Percentiles rank a stretch among this genome's conserved stretches.
Evolutionary conservation across 108 stramenopile genomes (phyloP).

Genomic region (Discostella stelligeroides): DNA sequence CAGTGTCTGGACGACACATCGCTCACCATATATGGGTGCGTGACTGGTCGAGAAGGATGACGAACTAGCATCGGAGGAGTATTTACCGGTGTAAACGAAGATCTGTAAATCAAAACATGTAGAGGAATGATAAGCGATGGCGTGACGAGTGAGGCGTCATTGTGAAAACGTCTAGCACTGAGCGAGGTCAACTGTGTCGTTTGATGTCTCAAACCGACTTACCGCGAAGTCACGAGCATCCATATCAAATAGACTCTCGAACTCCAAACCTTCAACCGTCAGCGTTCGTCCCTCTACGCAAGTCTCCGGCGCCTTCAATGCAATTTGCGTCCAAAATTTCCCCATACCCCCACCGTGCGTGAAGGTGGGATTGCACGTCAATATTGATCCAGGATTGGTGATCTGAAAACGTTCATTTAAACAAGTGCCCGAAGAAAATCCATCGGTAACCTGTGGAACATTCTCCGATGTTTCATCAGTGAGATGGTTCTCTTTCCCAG

Average conservation of each 20-base stretch:
- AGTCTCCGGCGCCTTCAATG: neutral
- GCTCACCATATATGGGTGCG: slow-evolving; percentile 1
- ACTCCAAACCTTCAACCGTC: slow-evolving; percentile 3
- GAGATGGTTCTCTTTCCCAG: too few species aligned
- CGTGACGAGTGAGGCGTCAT: neutral
- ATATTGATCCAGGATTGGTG: neutral
- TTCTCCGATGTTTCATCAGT: too few species aligned
- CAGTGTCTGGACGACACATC: neutral
- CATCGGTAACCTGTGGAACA: neutral
- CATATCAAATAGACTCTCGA: neutral
- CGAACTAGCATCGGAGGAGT: neutral
- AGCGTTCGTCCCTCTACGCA: neutral
- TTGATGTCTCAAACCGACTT: too few species aligned
- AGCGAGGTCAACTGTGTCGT: neutral
- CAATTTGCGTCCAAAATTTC: slow-evolving; percentile 1
- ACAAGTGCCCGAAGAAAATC: neutral
- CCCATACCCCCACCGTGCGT: neutral
- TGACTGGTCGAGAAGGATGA: neutral
- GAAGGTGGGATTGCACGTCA: neutral
- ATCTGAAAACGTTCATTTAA: neutral
- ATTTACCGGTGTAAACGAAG: slow-evolving; percentile 2
- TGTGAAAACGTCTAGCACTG: neutral
- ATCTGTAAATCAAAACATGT: neutral
- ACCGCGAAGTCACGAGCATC: slow-evolving; percentile 11
- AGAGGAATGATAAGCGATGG: neutral